Conservation (phyloP, 2,329 filamentous ascomycete species). For the Epichloe baconii region DNA sequence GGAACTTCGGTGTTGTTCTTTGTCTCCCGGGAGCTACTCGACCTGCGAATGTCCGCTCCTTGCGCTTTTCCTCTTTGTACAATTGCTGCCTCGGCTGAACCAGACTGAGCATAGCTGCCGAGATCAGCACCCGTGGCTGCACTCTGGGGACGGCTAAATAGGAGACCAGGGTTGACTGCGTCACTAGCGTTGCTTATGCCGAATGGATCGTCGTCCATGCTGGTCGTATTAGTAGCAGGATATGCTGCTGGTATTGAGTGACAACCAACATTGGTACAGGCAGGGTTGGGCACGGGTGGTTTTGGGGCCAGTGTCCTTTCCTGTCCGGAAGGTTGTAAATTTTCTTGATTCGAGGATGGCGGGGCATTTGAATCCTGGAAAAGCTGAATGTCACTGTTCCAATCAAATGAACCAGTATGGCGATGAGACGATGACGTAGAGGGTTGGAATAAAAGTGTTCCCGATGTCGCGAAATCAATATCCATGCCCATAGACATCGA, state of each 20-base stretch:
- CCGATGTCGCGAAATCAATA: slow-evolving; percentile 39
- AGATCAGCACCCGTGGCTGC: slow-evolving; percentile 30
- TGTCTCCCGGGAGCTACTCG: slow-evolving; percentile 31
- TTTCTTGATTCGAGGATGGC: slow-evolving; percentile 22
- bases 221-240: slow-evolving; percentile 16
- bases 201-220: slow-evolving; percentile 37
- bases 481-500: slow-evolving; percentile 44
- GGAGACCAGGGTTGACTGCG: slow-evolving; percentile 46
- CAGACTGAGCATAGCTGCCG: slow-evolving; percentile 15
- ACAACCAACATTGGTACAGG: slow-evolving; percentile 9
- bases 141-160: slow-evolving; percentile 40
- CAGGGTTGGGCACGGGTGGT: slow-evolving; percentile 22
- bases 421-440: slow-evolving; percentile 25
- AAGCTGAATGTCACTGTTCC: slow-evolving; percentile 41
- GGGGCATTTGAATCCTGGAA: slow-evolving; percentile 34
- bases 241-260: slow-evolving; percentile 28
- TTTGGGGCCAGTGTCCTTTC: slow-evolving; percentile 39
- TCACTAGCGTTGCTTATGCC: slow-evolving; percentile 30
- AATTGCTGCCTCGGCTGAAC: slow-evolving; percentile 16
- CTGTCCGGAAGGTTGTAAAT: slow-evolving; percentile 24
- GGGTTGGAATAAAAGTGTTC: slow-evolving; percentile 29
- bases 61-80: slow-evolving; percentile 14
- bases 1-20: slow-evolving; percentile 25
- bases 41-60: slow-evolving; percentile 25
- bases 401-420: slow-evolving; percentile 40